Evolutionary conservation across 352 stramenopile species (phyloP).

Genomic region (Phytopythium oedochilum): DNA sequence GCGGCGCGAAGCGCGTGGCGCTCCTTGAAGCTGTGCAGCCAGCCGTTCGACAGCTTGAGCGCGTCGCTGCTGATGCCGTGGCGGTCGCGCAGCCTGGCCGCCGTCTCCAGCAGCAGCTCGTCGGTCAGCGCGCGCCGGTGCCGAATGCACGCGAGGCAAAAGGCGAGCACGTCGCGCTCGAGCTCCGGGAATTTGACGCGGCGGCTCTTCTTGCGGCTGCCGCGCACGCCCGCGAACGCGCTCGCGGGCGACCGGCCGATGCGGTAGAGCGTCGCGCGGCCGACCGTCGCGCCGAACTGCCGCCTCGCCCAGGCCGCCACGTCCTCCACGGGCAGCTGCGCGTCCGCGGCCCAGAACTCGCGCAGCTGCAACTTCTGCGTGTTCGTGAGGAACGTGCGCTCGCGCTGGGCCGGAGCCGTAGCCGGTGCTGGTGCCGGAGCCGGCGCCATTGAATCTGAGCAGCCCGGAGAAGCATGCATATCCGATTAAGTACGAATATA

Average conservation of each 20-base stretch:
- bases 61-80: slow-evolving; percentile 26
- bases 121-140: slow-evolving; percentile 11
- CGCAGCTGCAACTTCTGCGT: slow-evolving; percentile 37
- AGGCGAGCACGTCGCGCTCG: slow-evolving; percentile 28
- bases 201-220: slow-evolving; percentile 26
- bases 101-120: slow-evolving; percentile 22
- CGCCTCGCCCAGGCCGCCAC: slow-evolving; percentile 29
- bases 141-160: slow-evolving; percentile 14
- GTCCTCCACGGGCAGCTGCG: slow-evolving; percentile 20
- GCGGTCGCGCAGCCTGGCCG: slow-evolving; percentile 22
- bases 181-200: slow-evolving; percentile 42
- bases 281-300: slow-evolving; percentile 24
- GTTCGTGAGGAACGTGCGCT: slow-evolving; percentile 32
- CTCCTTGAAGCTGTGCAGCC: slow-evolving; percentile 42
- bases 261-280: slow-evolving; percentile 43
- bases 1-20: slow-evolving; percentile 15
- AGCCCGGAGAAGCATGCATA: too few relatives aligned
- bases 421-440: background rate
- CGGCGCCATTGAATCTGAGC: too few relatives aligned
- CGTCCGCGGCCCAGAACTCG: slow-evolving; percentile 24
- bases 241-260: slow-evolving; percentile 24
- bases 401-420: slow-evolving; percentile 6
- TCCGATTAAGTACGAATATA: too few relatives aligned
- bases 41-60: slow-evolving; percentile 44
- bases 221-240: slow-evolving; percentile 21